Evolutionary conservation across 2,329 filamentous ascomycete genomes (phyloP), one percentile per base, ranked within the genome.

Genomic region (Diaporthe australafricana): DNA sequence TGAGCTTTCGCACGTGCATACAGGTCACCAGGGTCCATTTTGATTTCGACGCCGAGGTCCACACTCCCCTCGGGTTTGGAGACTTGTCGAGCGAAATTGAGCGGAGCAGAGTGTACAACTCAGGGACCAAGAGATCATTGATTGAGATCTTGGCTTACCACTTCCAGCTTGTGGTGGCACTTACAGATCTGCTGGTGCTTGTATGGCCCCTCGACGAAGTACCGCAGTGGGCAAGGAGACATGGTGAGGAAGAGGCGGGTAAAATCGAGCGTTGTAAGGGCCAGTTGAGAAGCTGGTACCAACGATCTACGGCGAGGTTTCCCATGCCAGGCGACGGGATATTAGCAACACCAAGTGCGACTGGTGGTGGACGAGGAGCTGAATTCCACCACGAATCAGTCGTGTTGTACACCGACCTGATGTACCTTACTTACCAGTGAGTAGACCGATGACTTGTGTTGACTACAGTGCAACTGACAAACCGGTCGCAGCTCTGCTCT

Each of bases 351-450:
- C 77, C 74, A 75, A 75, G 68, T 48, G 74, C 75, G 27, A 72
- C 76, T 30, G 50, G 4, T 17, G 16, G 32, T 5, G 16, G 20
- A 11, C 27, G 45, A 9, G 75, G 74, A 35, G 79, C 76, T 35
- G 79, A 81, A 69, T 80, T 77, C 55, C 78, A 80, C 27, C 80
- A 84, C 68, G 82, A 85, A 69, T 84, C 84, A 0, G 80, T 84
- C 14, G 81, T 84, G 12, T 70, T 85, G 45, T 86, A 86, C 76
- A 84, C 83, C 5, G 85, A 85, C 52, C 75, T 87, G 74, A 84
- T 87, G 76, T 86, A 85, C 72, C 87, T 87, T 83, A 86, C 86
- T 70, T 87, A 87, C 73, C 81, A 87, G 84, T 88, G 79, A 75
- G 84, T 78, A 1, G 45, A 55, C 11, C 69, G 20, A 30, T 5